Conservation (phyloP, 78 protist species). For the Dictyostelium firmibasis region DNA sequence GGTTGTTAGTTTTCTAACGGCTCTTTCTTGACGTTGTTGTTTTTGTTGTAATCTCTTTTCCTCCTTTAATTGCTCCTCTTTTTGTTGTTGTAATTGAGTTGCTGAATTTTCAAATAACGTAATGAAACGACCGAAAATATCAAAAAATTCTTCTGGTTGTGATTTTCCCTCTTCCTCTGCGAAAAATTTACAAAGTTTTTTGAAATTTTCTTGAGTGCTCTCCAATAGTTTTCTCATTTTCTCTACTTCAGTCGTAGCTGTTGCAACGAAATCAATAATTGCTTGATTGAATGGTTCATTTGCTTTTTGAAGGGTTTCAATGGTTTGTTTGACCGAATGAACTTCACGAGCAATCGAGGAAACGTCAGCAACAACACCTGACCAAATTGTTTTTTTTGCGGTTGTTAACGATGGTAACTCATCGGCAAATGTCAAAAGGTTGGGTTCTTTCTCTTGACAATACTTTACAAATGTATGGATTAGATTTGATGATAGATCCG, state of each 20-base stretch:
- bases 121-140: slow-evolving; percentile 36
- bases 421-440: slow-evolving; percentile 50
- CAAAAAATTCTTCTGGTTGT: slow-evolving; percentile 68
- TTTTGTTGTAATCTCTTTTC: slow-evolving; percentile 45
- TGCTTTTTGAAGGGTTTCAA: slow-evolving; percentile 50
- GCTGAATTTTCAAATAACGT: slow-evolving; percentile 13
- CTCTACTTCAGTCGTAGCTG: slow-evolving; percentile 22
- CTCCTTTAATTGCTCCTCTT: slow-evolving; percentile 59
- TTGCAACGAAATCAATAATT: slow-evolving; percentile 19
- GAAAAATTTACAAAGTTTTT: slow-evolving; percentile 53
- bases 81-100: background rate
- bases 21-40: slow-evolving; percentile 2
- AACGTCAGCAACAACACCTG: slow-evolving; percentile 54
- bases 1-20: background rate
- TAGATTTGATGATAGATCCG: slow-evolving; percentile 61
- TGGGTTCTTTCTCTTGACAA: slow-evolving; percentile 16
- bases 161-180: slow-evolving; percentile 37
- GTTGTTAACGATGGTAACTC: slow-evolving; percentile 36
- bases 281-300: slow-evolving; percentile 63
- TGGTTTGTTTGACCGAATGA: background rate
- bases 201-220: slow-evolving; percentile 52
- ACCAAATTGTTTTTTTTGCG: slow-evolving; percentile 57
- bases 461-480: slow-evolving; percentile 45
- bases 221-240: slow-evolving; percentile 46
- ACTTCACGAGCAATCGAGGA: slow-evolving; percentile 24